phyloP scores from a whole-genome alignment of 108 stramenopile genomes.

The Pseudonitzschia multiseries region DNA sequence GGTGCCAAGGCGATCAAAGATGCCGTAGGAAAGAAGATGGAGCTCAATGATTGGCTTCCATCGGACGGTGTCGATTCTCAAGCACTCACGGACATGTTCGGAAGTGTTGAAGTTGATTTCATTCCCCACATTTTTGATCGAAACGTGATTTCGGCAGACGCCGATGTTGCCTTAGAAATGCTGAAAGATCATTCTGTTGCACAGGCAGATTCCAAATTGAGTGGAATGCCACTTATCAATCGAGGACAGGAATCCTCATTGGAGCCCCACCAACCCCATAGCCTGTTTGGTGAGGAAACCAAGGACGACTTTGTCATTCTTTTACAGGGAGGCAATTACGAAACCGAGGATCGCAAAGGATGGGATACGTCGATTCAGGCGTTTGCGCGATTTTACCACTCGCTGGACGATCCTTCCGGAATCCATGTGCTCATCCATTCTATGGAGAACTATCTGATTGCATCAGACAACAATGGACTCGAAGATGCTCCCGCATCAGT shows the following conservation, averaged over 20 bases:
- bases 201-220: conserved; percentile 18
- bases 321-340: conserved; percentile 31
- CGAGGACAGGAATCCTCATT: conserved; percentile 16
- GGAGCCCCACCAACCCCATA: neutral
- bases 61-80: neutral
- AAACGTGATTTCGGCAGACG: neutral
- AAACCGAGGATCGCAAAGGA: conserved; percentile 23
- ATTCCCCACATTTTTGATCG: conserved; percentile 29
- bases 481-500: conserved; percentile 14
- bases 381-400: conserved; percentile 24
- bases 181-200: neutral
- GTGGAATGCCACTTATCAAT: neutral
- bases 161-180: neutral
- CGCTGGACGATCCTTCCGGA: conserved; percentile 3
- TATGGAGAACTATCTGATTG: conserved; percentile 23
- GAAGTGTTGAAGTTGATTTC: conserved; percentile 16
- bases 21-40: neutral
- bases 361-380: conserved; percentile 35
- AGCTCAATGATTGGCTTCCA: neutral
- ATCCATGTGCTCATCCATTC: conserved; percentile 26
- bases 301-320: conserved; percentile 25
- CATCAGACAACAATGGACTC: neutral
- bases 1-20: neutral
- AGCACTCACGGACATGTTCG: neutral
- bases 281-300: neutral